phyloP scores from a whole-genome alignment of 768 basidiomycete genomes.

The Phlegmacium glaucopus region DNA sequence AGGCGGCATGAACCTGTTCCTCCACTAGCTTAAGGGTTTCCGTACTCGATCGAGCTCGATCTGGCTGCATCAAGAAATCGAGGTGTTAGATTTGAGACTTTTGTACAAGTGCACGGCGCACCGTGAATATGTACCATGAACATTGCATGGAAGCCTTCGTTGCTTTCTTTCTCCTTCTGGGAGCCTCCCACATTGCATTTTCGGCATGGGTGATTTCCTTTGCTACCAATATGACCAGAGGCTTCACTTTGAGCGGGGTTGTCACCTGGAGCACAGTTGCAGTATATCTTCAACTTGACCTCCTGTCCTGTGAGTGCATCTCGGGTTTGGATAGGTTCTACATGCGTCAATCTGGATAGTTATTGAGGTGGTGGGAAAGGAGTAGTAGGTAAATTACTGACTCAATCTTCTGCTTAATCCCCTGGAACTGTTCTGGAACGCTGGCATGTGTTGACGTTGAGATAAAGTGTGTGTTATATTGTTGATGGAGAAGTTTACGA shows the following conservation, averaged over 20 bases:
- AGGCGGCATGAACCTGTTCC: conserved; percentile 4
- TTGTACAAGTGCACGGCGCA: neutral
- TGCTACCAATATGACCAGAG: conserved; percentile 31
- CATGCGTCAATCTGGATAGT: conserved; percentile 8
- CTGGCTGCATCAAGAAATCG: neutral
- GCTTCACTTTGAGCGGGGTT: conserved; percentile 33
- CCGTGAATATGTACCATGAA: conserved; percentile 14
- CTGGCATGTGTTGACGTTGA: conserved; percentile 23
- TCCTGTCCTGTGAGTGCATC: neutral
- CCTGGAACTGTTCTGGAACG: conserved; percentile 27
- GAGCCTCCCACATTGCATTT: conserved; percentile 29
- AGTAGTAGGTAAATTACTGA: too few relatives aligned
- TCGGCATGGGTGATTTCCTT: conserved; percentile 32
- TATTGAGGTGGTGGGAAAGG: too few relatives aligned
- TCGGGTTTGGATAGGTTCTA: neutral
- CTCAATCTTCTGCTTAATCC: conserved; percentile 19
- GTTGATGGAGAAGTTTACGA: conserved; percentile 25
- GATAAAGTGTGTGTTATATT: conserved; percentile 22
- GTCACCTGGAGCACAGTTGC: conserved; percentile 18
- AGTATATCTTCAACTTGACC: conserved; percentile 3
- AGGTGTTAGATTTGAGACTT: neutral
- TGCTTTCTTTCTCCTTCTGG: conserved; percentile 18
- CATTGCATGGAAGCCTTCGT: conserved; percentile 26
- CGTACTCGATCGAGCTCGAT: neutral
- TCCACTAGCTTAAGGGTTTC: conserved; percentile 3